A percentile compares a stretch with the other conserved stretches of the same genome.
phyloP scores from a whole-genome alignment of 1,284 basidiomycete species.

The Sanguinoderma infundibulare region DNA sequence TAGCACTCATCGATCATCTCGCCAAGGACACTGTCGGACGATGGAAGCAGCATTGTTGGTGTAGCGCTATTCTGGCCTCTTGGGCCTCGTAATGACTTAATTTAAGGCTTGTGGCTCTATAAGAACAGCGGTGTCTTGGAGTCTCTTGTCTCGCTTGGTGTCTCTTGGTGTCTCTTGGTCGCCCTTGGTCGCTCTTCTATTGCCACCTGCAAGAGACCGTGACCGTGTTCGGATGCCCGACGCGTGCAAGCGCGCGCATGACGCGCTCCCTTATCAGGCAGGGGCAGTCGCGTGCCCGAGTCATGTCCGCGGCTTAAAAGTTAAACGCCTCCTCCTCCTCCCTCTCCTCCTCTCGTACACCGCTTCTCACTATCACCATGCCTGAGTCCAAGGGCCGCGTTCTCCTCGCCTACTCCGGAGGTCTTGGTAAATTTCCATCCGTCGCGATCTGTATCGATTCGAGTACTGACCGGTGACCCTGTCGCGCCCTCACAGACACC shows the following conservation, averaged over 20 bases:
- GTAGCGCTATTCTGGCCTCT: constrained; percentile 16
- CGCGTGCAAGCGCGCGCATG: too few species aligned
- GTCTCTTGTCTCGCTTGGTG: too few species aligned
- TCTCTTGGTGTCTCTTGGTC: too few species aligned
- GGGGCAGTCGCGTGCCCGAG: constrained; percentile 11
- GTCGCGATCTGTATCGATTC: not conserved
- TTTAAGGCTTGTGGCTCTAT: not conserved
- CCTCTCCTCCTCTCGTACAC: not conserved
- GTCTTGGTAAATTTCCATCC: constrained; percentile 76
- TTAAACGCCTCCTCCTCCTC: not conserved
- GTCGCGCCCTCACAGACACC: constrained; percentile 65
- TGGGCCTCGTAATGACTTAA: constrained; percentile 14
- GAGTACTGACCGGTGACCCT: constrained; percentile 1
- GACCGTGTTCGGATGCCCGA: not conserved
- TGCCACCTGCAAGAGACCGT: too few species aligned
- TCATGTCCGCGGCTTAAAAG: constrained; percentile 12
- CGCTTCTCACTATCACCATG: constrained; percentile 24
- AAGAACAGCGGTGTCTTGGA: too few species aligned
- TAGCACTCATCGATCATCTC: not conserved
- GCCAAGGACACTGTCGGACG: constrained; percentile 15
- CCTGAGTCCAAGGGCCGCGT: constrained; percentile 76
- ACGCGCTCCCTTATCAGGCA: too few species aligned
- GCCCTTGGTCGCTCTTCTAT: too few species aligned
- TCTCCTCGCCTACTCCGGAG: constrained; percentile 96
- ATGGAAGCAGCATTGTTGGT: constrained; percentile 10